Conservation (phyloP, 306 rosid genomes). For the Lithocarpus polystachyus region DNA sequence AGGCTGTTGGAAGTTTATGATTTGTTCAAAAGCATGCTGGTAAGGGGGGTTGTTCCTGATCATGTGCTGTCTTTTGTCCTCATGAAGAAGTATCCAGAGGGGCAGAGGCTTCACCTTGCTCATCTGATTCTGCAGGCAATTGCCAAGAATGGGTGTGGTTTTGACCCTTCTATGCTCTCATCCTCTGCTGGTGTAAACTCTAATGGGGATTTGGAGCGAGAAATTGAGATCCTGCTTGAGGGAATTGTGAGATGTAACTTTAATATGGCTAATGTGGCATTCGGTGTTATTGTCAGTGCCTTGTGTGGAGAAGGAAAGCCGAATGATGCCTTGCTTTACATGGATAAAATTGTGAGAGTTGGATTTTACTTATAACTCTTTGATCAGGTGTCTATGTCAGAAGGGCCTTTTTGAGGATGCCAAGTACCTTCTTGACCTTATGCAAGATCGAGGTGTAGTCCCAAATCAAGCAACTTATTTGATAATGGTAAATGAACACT, state of each 20-base stretch:
- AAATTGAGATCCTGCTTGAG: constrained; percentile 32
- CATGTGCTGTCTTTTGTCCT: constrained; percentile 36
- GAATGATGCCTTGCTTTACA: constrained; percentile 22
- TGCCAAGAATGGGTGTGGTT: constrained; percentile 41
- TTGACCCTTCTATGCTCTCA: constrained; percentile 24
- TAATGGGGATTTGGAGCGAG: constrained; percentile 16
- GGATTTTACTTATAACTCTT: constrained; percentile 42
- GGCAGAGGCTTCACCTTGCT: constrained; percentile 34
- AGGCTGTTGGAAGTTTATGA: constrained; percentile 21
- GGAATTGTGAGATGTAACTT: constrained; percentile 26
- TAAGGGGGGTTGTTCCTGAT: constrained; percentile 39
- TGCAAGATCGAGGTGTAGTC: constrained; percentile 26
- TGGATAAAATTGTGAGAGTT: constrained; percentile 27
- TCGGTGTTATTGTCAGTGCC: constrained; percentile 24
- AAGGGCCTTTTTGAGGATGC: constrained; percentile 34
- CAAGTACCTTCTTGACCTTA: constrained; percentile 26
- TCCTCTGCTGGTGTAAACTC: not conserved
- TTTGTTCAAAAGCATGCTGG: constrained; percentile 24
- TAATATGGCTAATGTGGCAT: constrained; percentile 35
- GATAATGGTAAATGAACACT: constrained; percentile 30
- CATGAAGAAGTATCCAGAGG: constrained; percentile 24
- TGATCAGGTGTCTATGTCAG: constrained; percentile 39
- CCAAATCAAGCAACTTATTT: constrained; percentile 35
- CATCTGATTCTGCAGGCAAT: constrained; percentile 26
- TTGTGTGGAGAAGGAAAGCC: constrained; percentile 29